Evolutionary conservation across 331 rosid genomes (phyloP).

Genomic region (Rosa hybrid): DNA sequence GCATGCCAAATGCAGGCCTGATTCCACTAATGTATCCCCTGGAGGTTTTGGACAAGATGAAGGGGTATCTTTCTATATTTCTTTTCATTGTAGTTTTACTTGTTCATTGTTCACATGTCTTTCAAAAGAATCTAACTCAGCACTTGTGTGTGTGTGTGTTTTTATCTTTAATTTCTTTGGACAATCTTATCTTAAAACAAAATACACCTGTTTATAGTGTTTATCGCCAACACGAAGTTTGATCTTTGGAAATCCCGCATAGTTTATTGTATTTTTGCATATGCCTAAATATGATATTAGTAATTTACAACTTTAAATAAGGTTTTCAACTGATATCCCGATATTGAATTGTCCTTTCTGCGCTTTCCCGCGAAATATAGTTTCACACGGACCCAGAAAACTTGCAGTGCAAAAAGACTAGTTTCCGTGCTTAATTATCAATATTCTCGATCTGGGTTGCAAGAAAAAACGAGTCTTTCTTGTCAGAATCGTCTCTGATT

Average conservation of each 20-base stretch:
- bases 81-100: not conserved
- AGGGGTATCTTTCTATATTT: slow-evolving; percentile 47
- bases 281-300: not conserved
- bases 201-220: not conserved
- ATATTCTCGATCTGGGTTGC: slow-evolving; percentile 36
- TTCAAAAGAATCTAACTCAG: not conserved
- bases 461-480: not conserved
- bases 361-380: slow-evolving; percentile 16
- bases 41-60: slow-evolving; percentile 69
- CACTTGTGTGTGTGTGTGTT: not conserved
- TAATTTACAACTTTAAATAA: not conserved
- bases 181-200: not conserved
- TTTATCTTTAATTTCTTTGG: not conserved
- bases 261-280: not conserved
- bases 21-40: slow-evolving; percentile 50
- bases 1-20: slow-evolving; percentile 94
- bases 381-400: slow-evolving; percentile 5
- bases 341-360: not conserved
- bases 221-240: not conserved
- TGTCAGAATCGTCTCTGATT: not conserved
- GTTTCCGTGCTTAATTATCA: not conserved
- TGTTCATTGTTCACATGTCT: not conserved
- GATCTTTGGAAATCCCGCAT: not conserved
- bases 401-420: not conserved
- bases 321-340: slow-evolving; percentile 1